phyloP scores from a whole-genome alignment of 1,139 yeast species.

The Sugiyamaella pinicola region DNA sequence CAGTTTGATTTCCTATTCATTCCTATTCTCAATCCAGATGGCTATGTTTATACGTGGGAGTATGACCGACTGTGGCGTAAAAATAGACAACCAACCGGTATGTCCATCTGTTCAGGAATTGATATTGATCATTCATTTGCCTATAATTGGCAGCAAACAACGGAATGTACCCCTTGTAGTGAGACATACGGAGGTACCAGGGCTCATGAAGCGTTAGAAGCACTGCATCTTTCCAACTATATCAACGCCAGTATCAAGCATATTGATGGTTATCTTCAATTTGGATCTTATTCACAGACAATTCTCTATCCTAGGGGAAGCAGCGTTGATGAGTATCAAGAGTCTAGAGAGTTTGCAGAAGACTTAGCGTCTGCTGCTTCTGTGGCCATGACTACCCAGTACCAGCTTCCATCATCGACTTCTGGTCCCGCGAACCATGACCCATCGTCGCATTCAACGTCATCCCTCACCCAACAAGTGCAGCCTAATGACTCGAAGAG shows the following conservation, averaged over 20 bases:
- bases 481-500: neutral
- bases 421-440: constrained; percentile 4
- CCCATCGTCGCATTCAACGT: neutral
- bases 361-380: constrained; percentile 57
- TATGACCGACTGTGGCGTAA: constrained; percentile 85
- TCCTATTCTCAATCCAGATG: constrained; percentile 90
- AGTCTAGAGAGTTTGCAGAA: constrained; percentile 15
- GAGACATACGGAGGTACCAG: constrained; percentile 68
- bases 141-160: constrained; percentile 49
- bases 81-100: constrained; percentile 74
- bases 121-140: constrained; percentile 87
- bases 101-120: constrained; percentile 72
- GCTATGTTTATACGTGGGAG: constrained; percentile 82
- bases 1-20: constrained; percentile 70
- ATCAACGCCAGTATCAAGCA: constrained; percentile 46
- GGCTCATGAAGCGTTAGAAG: constrained; percentile 78
- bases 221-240: constrained; percentile 63
- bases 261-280: constrained; percentile 70
- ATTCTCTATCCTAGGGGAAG: constrained; percentile 63
- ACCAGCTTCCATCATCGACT: neutral
- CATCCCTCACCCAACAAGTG: neutral
- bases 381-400: constrained; percentile 45
- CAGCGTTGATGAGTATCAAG: constrained; percentile 12
- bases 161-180: constrained; percentile 56
- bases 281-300: constrained; percentile 85